These are phyloP conservation scores for Colletotrichum shisoi DNA, from an alignment of 2,329 filamentous ascomycete species.

Conservation along the genomic window DNA sequence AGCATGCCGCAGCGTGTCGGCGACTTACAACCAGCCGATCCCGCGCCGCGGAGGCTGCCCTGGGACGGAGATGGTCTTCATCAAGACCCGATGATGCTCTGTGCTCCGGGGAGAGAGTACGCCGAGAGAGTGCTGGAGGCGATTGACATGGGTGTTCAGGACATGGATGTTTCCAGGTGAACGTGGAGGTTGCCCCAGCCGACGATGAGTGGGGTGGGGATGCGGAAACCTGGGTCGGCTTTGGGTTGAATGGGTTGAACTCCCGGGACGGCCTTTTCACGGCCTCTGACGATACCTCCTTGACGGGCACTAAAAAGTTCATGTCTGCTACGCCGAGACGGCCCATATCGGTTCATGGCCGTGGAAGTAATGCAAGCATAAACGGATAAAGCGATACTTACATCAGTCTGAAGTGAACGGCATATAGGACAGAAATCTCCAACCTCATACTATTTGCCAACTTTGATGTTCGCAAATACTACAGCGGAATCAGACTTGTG, in stretches of 20 bases:
- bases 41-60: conserved; percentile 15
- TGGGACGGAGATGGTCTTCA: conserved; percentile 11
- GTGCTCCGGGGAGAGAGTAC: conserved; percentile 14
- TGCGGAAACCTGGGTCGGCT: background rate
- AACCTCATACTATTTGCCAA: no score
- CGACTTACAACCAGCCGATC: conserved; percentile 16
- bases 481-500: no score
- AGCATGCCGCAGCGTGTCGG: conserved; percentile 31
- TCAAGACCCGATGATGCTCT: conserved; percentile 16
- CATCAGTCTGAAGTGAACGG: no score
- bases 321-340: background rate
- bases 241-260: conserved; percentile 32
- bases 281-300: background rate
- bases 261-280: conserved; percentile 14
- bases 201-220: background rate
- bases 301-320: background rate
- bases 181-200: background rate
- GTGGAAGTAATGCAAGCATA: background rate
- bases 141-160: conserved; percentile 28
- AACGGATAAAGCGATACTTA: no score
- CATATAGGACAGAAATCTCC: no score
- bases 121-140: conserved; percentile 21
- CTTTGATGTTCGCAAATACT: no score
- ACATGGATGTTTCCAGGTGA: conserved; percentile 31
- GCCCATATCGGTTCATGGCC: background rate